Conservation (phyloP, 371 early-diverging fungal genomes). For the Actinomortierella wolfii region DNA sequence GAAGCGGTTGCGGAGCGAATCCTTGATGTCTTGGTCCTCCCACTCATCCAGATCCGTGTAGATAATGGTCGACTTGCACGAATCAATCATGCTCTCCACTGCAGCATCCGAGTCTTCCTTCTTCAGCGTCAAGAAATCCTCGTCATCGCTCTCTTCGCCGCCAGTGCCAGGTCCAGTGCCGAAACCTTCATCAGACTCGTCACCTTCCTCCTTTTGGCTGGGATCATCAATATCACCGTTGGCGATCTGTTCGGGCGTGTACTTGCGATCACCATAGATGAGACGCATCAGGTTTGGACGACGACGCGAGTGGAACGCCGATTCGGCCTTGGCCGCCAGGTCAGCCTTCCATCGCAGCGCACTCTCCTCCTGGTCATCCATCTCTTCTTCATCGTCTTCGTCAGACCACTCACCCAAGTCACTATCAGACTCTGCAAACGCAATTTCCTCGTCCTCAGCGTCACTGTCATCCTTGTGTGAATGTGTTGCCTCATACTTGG, state of each 20-base stretch:
- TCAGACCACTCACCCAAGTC: conserved; percentile 55
- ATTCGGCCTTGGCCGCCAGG: conserved; percentile 69
- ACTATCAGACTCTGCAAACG: conserved; percentile 78
- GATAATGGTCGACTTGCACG: conserved; percentile 64
- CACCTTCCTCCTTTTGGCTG: conserved; percentile 21
- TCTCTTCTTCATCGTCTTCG: conserved; percentile 55
- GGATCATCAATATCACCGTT: conserved; percentile 52
- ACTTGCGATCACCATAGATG: conserved; percentile 71
- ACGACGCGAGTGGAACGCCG: conserved; percentile 60
- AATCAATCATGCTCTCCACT: conserved; percentile 62
- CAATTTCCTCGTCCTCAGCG: conserved; percentile 55
- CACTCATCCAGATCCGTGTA: conserved; percentile 65
- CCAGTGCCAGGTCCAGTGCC: conserved; percentile 45
- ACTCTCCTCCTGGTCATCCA: conserved; percentile 54
- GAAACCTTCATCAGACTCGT: conserved; percentile 42
- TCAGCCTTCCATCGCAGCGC: conserved; percentile 78
- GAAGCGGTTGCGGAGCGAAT: conserved; percentile 79
- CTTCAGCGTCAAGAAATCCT: conserved; percentile 70
- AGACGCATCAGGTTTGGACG: conserved; percentile 85
- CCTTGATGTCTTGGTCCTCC: conserved; percentile 76
- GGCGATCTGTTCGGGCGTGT: conserved; percentile 60
- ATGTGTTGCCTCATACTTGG: conserved; percentile 48
- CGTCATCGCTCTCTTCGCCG: conserved; percentile 56
- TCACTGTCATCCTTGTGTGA: conserved; percentile 47
- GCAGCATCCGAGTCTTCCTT: conserved; percentile 44